Conservation (phyloP, 257 asterid genomes). For the Solanum pimpinellifolium region DNA sequence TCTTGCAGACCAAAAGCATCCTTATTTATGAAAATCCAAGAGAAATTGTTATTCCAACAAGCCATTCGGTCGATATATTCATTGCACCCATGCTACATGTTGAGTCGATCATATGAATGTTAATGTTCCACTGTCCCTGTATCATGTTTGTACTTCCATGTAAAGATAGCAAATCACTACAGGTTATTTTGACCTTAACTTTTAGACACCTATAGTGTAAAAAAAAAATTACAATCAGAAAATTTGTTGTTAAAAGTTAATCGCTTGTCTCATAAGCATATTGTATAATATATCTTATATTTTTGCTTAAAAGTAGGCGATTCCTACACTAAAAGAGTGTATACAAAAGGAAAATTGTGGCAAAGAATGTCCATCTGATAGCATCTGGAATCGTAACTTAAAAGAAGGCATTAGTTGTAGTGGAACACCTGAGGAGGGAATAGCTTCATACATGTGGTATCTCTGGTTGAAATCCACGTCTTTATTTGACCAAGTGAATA, state of each 20-base stretch:
- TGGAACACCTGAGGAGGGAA: neutral
- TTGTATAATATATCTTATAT: neutral
- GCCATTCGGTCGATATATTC: neutral
- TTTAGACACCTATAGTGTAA: too few relatives aligned
- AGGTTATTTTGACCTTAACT: too few relatives aligned
- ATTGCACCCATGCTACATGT: neutral
- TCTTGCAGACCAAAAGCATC: too few relatives aligned
- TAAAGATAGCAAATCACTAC: too few relatives aligned
- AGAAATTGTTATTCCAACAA: neutral
- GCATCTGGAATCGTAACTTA: neutral
- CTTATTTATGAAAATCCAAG: too few relatives aligned
- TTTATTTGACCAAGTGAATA: neutral
- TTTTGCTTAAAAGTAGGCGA: neutral
- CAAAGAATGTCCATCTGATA: neutral
- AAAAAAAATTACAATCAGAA: too few relatives aligned
- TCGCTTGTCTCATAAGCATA: neutral
- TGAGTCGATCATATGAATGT: neutral
- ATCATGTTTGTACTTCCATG: too few relatives aligned
- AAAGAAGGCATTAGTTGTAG: neutral
- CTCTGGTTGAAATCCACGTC: neutral
- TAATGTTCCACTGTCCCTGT: too few relatives aligned
- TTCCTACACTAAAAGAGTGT: neutral
- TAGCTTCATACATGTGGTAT: neutral
- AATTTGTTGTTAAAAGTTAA: neutral
- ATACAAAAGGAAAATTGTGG: neutral